Percentiles rank a stretch among this genome's conserved stretches.
Evolutionary conservation across 441 rosid genomes (phyloP).

Genomic region (Eruca vesicaria): DNA sequence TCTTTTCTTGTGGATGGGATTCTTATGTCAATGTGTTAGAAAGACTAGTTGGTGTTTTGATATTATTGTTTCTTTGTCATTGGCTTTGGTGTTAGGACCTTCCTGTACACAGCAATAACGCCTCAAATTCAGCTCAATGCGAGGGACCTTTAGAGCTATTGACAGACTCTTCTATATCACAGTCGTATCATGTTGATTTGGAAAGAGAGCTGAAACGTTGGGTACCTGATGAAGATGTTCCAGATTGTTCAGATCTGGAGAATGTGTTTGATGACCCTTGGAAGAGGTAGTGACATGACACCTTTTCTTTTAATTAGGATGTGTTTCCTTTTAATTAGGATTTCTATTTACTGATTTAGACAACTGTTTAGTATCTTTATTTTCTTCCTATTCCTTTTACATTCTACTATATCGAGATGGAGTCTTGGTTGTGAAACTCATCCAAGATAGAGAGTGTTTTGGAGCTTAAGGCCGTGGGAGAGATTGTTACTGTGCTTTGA

Average conservation of each 20-base stretch:
- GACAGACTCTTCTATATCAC: slow-evolving; percentile 82
- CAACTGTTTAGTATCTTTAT: background rate
- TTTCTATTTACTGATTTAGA: background rate
- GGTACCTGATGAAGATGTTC: slow-evolving; percentile 85
- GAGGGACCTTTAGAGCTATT: slow-evolving; percentile 70
- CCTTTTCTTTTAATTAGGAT: slow-evolving; percentile 16
- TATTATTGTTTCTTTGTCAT: slow-evolving; percentile 1
- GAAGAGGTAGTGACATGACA: slow-evolving; percentile 61
- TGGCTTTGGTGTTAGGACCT: slow-evolving; percentile 55
- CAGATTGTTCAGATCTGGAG: slow-evolving; percentile 72
- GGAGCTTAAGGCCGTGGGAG: slow-evolving; percentile 2
- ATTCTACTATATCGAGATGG: background rate
- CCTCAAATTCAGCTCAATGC: slow-evolving; percentile 47
- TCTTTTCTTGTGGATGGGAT: background rate
- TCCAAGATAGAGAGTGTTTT: slow-evolving; percentile 9
- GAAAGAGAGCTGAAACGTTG: slow-evolving; percentile 89
- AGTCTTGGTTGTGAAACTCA: background rate
- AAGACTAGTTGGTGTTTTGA: slow-evolving; percentile 18
- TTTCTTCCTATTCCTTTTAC: background rate
- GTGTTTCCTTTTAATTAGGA: background rate
- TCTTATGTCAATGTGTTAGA: slow-evolving; percentile 3
- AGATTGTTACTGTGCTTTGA: background rate
- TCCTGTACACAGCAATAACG: slow-evolving; percentile 59
- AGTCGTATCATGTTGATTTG: slow-evolving; percentile 49
- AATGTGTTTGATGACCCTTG: slow-evolving; percentile 69